These are phyloP conservation scores for Metarhizium album DNA, from an alignment of 2,329 filamentous ascomycete species.

Conservation along the genomic window DNA sequence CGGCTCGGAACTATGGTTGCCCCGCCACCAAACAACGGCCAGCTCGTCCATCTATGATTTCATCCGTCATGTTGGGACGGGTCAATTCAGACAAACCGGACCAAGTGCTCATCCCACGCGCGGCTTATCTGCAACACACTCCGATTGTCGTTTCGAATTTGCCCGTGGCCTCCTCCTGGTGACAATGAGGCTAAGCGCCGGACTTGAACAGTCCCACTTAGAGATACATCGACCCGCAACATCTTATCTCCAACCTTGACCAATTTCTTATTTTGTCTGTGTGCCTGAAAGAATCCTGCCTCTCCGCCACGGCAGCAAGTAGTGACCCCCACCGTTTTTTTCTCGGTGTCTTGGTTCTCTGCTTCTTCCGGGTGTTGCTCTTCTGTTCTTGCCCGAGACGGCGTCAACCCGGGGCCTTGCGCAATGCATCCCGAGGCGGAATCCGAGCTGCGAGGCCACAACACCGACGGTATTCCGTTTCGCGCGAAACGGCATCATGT, in stretches of 20 bases:
- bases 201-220: constrained; percentile 1
- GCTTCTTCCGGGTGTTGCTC: too few relatives aligned
- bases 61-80: background rate
- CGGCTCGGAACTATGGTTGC: background rate
- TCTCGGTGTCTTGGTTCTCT: background rate
- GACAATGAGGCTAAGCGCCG: too few relatives aligned
- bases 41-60: background rate
- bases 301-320: background rate
- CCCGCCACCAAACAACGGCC: background rate
- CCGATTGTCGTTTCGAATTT: too few relatives aligned
- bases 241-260: background rate
- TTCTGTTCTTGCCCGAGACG: background rate
- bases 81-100: constrained; percentile 1
- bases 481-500: constrained; percentile 60
- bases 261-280: background rate
- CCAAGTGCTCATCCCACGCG: background rate
- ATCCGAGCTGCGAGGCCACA: constrained; percentile 21
- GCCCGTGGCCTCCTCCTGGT: too few relatives aligned
- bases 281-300: background rate
- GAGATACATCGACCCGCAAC: constrained; percentile 1
- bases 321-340: background rate
- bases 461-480: constrained; percentile 51
- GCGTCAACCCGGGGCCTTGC: background rate
- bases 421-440: constrained; percentile 26
- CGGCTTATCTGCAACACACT: too few relatives aligned